Percentiles rank a stretch among this genome's conserved stretches.
phyloP scores from a whole-genome alignment of 2,329 filamentous ascomycete genomes.

The Fusarium longipes region DNA sequence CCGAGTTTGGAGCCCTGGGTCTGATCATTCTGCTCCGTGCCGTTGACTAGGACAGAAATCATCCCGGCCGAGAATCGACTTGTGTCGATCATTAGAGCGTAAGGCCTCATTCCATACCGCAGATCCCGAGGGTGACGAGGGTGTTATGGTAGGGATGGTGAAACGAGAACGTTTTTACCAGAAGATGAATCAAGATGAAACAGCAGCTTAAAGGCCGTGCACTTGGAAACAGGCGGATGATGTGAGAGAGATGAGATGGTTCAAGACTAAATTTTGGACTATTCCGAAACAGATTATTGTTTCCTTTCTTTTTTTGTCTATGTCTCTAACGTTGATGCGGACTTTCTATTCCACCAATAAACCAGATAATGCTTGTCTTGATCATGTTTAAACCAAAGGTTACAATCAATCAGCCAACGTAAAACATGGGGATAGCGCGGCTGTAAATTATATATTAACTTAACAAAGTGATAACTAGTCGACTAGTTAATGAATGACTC shows the following conservation, averaged over 20 bases:
- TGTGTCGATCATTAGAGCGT: slow-evolving; percentile 1
- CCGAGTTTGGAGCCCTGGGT: slow-evolving; percentile 12
- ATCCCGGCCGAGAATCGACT: neutral
- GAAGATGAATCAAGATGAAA: slow-evolving; percentile 21
- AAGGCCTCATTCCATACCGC: neutral
- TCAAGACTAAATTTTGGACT: neutral
- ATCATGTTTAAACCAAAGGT: slow-evolving; percentile 6
- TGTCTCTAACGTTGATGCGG: neutral
- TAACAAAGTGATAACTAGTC: neutral
- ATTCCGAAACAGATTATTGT: neutral
- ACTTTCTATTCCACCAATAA: slow-evolving; percentile 17
- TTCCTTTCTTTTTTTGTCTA: neutral
- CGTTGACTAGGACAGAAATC: neutral
- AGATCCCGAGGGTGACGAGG: slow-evolving; percentile 1
- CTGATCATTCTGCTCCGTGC: neutral
- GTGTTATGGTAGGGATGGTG: slow-evolving; percentile 13
- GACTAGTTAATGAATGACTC: no score
- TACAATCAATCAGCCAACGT: neutral
- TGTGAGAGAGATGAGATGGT: neutral
- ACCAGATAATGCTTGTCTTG: neutral
- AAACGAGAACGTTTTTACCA: slow-evolving; percentile 25
- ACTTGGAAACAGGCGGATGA: slow-evolving; percentile 11
- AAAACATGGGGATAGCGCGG: slow-evolving; percentile 1
- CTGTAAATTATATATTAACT: neutral
- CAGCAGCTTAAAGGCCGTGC: slow-evolving; percentile 17